Evolutionary conservation across 345 rosid species (phyloP), one percentile per base, ranked within the genome.

Genomic region (Punica granatum): DNA sequence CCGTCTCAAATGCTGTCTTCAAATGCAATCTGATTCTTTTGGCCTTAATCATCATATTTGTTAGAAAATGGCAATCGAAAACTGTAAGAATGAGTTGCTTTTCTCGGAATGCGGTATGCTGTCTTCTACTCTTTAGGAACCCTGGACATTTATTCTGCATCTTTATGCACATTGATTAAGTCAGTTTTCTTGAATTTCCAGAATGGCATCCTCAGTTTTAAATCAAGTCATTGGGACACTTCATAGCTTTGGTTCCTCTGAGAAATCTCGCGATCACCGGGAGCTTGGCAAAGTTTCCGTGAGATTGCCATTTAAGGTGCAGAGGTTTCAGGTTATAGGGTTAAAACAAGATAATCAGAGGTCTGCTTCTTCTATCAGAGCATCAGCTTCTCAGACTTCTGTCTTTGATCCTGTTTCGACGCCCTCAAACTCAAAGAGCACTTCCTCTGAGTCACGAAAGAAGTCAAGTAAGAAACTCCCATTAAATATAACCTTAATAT

Each of bases 161-260:
- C n/a, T n/a, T n/a, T n/a, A n/a, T 35, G 44, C 25, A 28, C 15
- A 36, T 23, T 48, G 25, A 14, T 42, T 60, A n/a, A n/a, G 34
- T 31, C 23, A 7, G 37, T 53, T 28, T 7, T 19, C 48, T 13
- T 32, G 46, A 13, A 56, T 48, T 69, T 77, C 63, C 89, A 88
- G 96, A 73, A 91, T 91, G 95, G 86, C 88, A 44, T 74, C 77
- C 66, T 75, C 88, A 76, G 77, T 71, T 53, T 83, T 84, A 67
- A 79, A 85, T 75, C 90, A 81, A 75, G 67, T 85, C 37, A 26
- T 76, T 19, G 78, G 78, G 68, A 76, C 78, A 62, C 61, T 78
- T 60, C 83, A 77, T 46, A 69, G 73, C 72, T 80, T 67, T 36
- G 69, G 53, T 61, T 76, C 69, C 46, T 74, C 79, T 32, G 68